Evolutionary conservation across 1,139 yeast species (phyloP).

Genomic region (Lodderomyces elongisporus): DNA sequence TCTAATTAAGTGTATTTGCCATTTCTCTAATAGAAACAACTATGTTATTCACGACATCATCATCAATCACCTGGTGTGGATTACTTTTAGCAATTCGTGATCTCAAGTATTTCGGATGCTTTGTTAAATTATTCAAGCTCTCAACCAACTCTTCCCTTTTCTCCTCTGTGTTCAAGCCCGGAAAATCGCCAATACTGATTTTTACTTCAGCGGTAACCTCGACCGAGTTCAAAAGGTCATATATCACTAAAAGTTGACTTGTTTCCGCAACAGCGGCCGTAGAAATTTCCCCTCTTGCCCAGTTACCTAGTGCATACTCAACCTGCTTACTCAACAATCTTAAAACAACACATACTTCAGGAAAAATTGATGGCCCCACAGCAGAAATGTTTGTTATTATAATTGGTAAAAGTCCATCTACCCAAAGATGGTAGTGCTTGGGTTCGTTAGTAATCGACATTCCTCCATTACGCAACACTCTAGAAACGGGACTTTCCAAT

Average conservation of each 20-base stretch:
- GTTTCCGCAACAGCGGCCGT: slow-evolving; percentile 72
- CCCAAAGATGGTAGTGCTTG: slow-evolving; percentile 71
- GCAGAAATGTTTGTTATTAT: slow-evolving; percentile 54
- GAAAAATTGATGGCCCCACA: slow-evolving; percentile 58
- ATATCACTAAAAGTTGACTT: slow-evolving; percentile 64
- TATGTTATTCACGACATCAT: slow-evolving; percentile 42
- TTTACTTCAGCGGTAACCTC: slow-evolving; percentile 24
- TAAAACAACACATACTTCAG: slow-evolving; percentile 63
- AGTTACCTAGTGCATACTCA: slow-evolving; percentile 55
- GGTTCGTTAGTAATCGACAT: slow-evolving; percentile 47
- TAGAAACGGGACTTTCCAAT: slow-evolving; percentile 70
- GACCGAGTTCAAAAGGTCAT: slow-evolving; percentile 50
- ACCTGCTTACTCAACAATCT: slow-evolving; percentile 65
- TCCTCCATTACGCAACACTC: slow-evolving; percentile 61
- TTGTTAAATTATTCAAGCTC: slow-evolving; percentile 62
- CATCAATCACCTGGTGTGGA: slow-evolving; percentile 55
- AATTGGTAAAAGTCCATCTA: slow-evolving; percentile 72
- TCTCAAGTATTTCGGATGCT: slow-evolving; percentile 80
- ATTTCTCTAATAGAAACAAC: slow-evolving; percentile 54
- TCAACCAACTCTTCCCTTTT: slow-evolving; percentile 55
- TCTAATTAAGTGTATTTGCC: slow-evolving; percentile 37
- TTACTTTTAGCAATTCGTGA: slow-evolving; percentile 59
- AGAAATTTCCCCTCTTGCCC: slow-evolving; percentile 64
- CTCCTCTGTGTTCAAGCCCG: slow-evolving; percentile 56
- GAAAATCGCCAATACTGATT: slow-evolving; percentile 31